These are phyloP conservation scores for Ogataea hybrid DNA, from an alignment of 1,139 yeast genomes.

Conservation along the genomic window DNA sequence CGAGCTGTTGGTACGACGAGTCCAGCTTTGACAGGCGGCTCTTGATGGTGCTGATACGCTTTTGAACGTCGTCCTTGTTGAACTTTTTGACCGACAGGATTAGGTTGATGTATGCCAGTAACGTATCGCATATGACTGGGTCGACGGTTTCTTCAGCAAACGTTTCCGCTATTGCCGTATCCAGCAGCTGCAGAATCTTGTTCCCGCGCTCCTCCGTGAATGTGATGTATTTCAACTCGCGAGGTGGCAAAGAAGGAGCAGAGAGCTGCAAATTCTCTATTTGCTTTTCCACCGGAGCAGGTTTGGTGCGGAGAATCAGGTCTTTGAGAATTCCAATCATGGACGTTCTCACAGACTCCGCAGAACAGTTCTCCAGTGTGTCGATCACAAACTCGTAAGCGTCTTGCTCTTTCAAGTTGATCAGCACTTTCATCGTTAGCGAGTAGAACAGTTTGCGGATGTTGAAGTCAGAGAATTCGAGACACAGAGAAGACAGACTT, in stretches of 20 bases:
- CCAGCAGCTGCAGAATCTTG: conserved; percentile 42
- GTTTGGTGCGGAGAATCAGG: conserved; percentile 37
- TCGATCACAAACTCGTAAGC: conserved; percentile 64
- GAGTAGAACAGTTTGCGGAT: conserved; percentile 37
- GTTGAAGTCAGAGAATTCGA: conserved; percentile 28
- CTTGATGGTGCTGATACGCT: conserved; percentile 3
- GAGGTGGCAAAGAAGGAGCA: conserved; percentile 22
- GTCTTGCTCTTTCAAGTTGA: conserved; percentile 52
- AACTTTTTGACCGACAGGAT: conserved; percentile 42
- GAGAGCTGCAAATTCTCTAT: conserved; percentile 7
- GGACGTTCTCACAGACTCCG: conserved; percentile 54
- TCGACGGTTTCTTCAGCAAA: conserved; percentile 30
- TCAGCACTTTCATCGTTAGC: conserved; percentile 53
- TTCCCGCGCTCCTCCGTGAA: conserved; percentile 39
- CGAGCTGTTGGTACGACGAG: conserved; percentile 1
- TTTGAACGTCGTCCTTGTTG: conserved; percentile 5
- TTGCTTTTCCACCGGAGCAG: conserved; percentile 10
- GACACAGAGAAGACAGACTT: conserved; percentile 38
- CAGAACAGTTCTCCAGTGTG: conserved; percentile 69
- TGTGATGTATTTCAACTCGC: conserved; percentile 35
- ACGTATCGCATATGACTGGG: conserved; percentile 37
- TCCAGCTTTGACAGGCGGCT: neutral
- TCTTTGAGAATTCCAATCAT: conserved; percentile 68
- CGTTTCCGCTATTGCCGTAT: conserved; percentile 22
- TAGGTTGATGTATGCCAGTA: conserved; percentile 56